Base-by-base conservation (phyloP, 495 filamentous ascomycete genomes). In the Rusavskia elegans region DNA sequence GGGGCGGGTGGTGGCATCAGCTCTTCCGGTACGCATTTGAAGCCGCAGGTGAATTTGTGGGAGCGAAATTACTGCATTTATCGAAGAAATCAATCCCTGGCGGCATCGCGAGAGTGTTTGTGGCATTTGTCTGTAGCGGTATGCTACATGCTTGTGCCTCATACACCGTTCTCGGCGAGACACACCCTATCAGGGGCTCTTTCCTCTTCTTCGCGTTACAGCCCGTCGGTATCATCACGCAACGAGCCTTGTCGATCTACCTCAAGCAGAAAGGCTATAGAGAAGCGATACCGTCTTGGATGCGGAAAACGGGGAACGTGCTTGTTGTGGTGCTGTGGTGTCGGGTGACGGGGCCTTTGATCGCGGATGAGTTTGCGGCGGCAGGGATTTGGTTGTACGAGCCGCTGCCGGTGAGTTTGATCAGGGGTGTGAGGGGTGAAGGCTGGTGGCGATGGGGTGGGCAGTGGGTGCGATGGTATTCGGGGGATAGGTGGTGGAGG, bases 1-100 rank as follows among this genome's bases (percentile, higher is more conserved):
- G 88, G 88, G 78, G 83, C 40, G 73, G 69, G 16, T 93, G 82
- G 81, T 95, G 88, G 88, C 88, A 95, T 64, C 88, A 95, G 63
- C 75, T 82, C 1, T 92, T 95, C 67, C 80, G 86, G 3, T 72
- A 77, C 36, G 83, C 72, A 0, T 90, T 95, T 61, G 57, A 62
- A n/a, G 39, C 53, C 40, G 55, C 44, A 50, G 59, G 59, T 9
- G 59, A 61, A 9, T 55, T 51, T 16, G 16, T 30, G 6, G 44
- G 44, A 11, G 44, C 20, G 14, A 46, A 17, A 5, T 7, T 17
- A 3, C 35, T 44, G 16, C 57, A 32, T 17, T n/a, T 45, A 21
- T 16, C 36, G 5, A 52, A 57, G 46, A 53, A 37, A 20, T 55
- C 52, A 19, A 45, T 46, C 46, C 29, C 37, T 17, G 59, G 59